Conservation (phyloP, 179 eudicot genomes). For the Nepenthes alata region DNA sequence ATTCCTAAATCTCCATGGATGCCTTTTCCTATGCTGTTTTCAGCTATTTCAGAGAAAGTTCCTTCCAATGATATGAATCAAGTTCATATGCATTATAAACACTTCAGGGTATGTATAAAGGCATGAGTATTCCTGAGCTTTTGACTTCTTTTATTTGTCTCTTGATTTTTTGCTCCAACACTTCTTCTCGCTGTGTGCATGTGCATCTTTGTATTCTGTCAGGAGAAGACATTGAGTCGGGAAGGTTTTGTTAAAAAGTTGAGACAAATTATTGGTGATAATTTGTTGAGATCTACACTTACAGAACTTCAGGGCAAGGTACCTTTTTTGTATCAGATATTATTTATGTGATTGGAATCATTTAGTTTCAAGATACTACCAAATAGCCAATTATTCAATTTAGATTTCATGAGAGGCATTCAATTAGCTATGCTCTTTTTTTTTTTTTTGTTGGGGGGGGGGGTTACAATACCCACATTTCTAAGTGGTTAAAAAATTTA, state of each 20-base stretch:
- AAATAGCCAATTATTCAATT: too few relatives aligned
- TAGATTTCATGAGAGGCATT: too few relatives aligned
- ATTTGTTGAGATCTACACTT: constrained; percentile 32
- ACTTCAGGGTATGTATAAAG: constrained; percentile 34
- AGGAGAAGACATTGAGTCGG: constrained; percentile 34
- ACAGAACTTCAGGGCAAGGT: constrained; percentile 35
- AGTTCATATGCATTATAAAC: constrained; percentile 34
- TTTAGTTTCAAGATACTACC: too few relatives aligned
- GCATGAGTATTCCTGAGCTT: background rate
- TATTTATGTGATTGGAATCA: background rate
- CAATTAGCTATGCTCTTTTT: too few relatives aligned
- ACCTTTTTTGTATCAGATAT: background rate
- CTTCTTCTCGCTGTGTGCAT: background rate
- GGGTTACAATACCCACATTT: too few relatives aligned
- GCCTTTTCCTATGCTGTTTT: constrained; percentile 64
- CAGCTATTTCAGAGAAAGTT: constrained; percentile 43
- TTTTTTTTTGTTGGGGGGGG: too few relatives aligned
- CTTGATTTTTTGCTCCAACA: background rate
- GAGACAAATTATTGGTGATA: constrained; percentile 42
- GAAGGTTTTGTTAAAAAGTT: constrained; percentile 30
- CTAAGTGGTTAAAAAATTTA: too few relatives aligned
- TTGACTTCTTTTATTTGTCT: background rate
- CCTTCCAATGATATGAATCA: constrained; percentile 38
- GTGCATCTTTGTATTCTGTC: constrained; percentile 1
- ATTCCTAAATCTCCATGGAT: constrained; percentile 69